Conservation (phyloP, 768 basidiomycete genomes). For the Leccinum subgranulosum region DNA sequence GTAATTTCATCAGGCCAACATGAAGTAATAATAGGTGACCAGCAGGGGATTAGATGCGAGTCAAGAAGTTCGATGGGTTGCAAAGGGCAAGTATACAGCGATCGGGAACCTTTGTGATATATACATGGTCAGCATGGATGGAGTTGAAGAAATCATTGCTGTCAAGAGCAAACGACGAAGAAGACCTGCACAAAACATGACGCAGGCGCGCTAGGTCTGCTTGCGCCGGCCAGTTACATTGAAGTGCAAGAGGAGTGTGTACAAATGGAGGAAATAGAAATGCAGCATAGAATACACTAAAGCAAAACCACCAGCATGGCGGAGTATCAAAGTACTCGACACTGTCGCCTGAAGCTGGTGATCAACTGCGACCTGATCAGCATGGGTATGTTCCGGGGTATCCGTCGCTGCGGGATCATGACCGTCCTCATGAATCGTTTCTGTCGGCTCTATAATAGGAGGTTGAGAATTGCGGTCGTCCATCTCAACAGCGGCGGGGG, state of each 20-base stretch:
- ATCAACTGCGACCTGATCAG: slow-evolving; percentile 15
- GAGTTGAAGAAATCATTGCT: slow-evolving; percentile 1
- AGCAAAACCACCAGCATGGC: slow-evolving; percentile 35
- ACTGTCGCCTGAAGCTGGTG: slow-evolving; percentile 25
- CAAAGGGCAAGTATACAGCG: slow-evolving; percentile 26
- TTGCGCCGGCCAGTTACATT: slow-evolving; percentile 27
- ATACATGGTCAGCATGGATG: slow-evolving; percentile 27
- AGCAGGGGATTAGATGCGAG: slow-evolving; percentile 31
- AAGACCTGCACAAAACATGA: slow-evolving; percentile 3
- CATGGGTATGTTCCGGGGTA: slow-evolving; percentile 19
- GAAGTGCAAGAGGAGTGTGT: slow-evolving; percentile 39
- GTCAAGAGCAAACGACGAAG: slow-evolving; percentile 5
- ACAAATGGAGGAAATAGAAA: slow-evolving; percentile 43
- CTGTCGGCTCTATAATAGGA: slow-evolving; percentile 27
- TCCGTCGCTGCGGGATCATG: slow-evolving; percentile 18
- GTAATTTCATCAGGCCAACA: slow-evolving; percentile 11
- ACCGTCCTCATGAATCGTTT: slow-evolving; percentile 19
- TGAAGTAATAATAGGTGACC: slow-evolving; percentile 16
- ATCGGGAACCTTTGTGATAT: slow-evolving; percentile 26
- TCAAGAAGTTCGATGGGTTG: slow-evolving; percentile 17
- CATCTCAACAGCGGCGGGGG: slow-evolving; percentile 17
- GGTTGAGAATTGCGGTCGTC: slow-evolving; percentile 13
- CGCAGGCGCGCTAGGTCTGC: slow-evolving; percentile 22
- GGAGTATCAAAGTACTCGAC: slow-evolving; percentile 25
- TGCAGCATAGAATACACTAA: slow-evolving; percentile 41